Conservation (phyloP, 371 early-diverging fungal genomes). For the Mortierella sp. region DNA sequence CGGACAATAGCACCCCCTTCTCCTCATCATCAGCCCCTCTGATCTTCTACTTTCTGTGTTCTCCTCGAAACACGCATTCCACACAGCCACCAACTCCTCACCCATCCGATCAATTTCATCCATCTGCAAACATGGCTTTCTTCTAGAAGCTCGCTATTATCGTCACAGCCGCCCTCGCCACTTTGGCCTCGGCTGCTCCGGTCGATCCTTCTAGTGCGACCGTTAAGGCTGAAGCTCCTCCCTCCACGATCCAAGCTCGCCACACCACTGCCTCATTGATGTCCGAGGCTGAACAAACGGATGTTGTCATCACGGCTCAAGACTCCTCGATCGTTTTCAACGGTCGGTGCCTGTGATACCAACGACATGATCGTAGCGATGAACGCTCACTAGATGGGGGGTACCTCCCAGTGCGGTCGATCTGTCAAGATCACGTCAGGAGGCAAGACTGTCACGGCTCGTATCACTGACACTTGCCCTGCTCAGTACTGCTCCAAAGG, state of each 20-base stretch:
- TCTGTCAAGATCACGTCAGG: conserved; percentile 21
- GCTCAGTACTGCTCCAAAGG: conserved; percentile 56
- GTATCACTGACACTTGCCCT: conserved; percentile 38
- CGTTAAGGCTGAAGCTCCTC: conserved; percentile 14
- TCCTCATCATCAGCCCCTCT: neutral
- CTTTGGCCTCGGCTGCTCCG: conserved; percentile 35
- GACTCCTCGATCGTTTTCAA: conserved; percentile 4
- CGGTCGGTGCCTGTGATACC: conserved; percentile 37
- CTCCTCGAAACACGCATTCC: too few species aligned
- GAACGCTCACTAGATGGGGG: conserved; percentile 39
- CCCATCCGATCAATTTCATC: neutral
- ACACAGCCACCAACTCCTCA: too few species aligned
- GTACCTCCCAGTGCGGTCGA: conserved; percentile 29
- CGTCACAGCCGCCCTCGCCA: conserved; percentile 32
- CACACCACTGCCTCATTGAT: conserved; percentile 23
- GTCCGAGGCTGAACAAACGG: conserved; percentile 1
- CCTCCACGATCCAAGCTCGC: conserved; percentile 14
- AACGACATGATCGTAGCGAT: conserved; percentile 45
- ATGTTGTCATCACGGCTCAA: conserved; percentile 4
- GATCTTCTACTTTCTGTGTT: too few species aligned
- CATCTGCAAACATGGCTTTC: conserved; percentile 27
- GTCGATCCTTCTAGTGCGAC: conserved; percentile 21
- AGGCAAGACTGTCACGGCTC: conserved; percentile 35
- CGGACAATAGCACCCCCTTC: neutral
- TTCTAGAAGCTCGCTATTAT: conserved; percentile 44